Evolutionary conservation across 2,329 filamentous ascomycete genomes (phyloP), one percentile per base, ranked within the genome.

Genomic region (Cladosporium austrohemisphaericum): DNA sequence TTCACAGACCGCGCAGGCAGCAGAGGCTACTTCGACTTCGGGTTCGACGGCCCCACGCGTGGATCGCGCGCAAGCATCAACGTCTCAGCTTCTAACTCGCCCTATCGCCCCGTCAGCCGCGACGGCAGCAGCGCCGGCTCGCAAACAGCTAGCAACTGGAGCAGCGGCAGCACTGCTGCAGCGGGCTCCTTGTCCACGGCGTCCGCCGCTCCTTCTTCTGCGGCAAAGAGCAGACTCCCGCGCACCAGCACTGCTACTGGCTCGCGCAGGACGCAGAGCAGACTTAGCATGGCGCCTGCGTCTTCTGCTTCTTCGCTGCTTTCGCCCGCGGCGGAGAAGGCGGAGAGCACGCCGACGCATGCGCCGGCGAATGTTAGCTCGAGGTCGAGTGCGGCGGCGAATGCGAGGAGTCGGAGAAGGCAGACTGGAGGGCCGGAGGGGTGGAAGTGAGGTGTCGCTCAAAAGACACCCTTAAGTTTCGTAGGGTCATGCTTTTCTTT

Each of bases 301-400:
- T 37, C 36, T 23, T 11, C 9, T 10, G 14, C n/a, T 10, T n/a
- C 13, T 3, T n/a, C 11, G 6, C 44, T 35, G 14, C 40, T 25
- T 19, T 38, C 48, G n/a, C 46, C 49, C 7, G 48, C 32, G 11
- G 40, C 48, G 13, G 36, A 41, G 38, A 40, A 52, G 11, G 56
- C 49, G n/a, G 13, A 52, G 29, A n/a, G n/a, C n/a, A 65, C 63
- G 40, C 63, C 63, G 5, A 63, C 58, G 36, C 57, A 58, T 51
- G 50, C 50, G 26, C 56, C 61, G 38, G 41, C 57, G 25, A 54
- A 45, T 37, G 37, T 55, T 29, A 43, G 41, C 13, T 48, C 54
- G 19, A 33, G 57, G 40, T 14, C 37, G 16, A 47, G 57, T 38
- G 37, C 49, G 20, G 41, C 50, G 33, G 51, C 55, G 11, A 51